Conservation (phyloP, 2,329 filamentous ascomycete genomes). For the Ceratocystis eucalypticola region DNA sequence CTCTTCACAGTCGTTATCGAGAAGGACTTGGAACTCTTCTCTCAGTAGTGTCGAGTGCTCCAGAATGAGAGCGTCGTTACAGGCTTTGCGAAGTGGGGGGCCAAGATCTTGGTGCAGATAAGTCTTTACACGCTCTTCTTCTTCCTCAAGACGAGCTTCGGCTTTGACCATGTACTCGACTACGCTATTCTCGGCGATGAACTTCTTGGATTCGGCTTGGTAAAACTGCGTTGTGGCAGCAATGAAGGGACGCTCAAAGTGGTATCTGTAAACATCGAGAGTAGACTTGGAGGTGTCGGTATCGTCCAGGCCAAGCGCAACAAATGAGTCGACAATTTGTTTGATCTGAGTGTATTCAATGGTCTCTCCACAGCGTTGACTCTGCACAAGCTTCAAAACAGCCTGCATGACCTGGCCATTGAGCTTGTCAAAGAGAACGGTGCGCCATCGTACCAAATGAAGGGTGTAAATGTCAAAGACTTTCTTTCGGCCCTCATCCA, state of each 20-base stretch:
- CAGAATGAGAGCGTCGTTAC: constrained; percentile 77
- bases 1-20: constrained; percentile 88
- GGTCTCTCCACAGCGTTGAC: constrained; percentile 92
- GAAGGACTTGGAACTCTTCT: constrained; percentile 87
- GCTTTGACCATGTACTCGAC: constrained; percentile 99
- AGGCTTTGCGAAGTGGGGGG: constrained; percentile 67
- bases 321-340: constrained; percentile 89
- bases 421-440: constrained; percentile 74
- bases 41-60: constrained; percentile 75
- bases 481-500: constrained; percentile 97
- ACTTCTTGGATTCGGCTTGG: constrained; percentile 79
- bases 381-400: constrained; percentile 88
- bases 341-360: constrained; percentile 97
- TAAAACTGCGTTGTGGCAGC: constrained; percentile 76
- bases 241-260: constrained; percentile 89
- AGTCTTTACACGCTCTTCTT: constrained; percentile 83
- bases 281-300: constrained; percentile 86
- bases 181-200: constrained; percentile 90
- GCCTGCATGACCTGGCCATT: constrained; percentile 86
- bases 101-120: constrained; percentile 89
- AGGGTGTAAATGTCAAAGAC: constrained; percentile 97
- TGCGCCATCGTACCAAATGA: constrained; percentile 89
- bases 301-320: constrained; percentile 88
- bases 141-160: constrained; percentile 73
- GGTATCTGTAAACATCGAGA: constrained; percentile 81